A percentile compares a stretch with the other conserved stretches of the same genome.
These are phyloP conservation scores for Sclerotinia trifoliorum DNA, from an alignment of 2,329 filamentous ascomycete genomes.

Conservation along the genomic window DNA sequence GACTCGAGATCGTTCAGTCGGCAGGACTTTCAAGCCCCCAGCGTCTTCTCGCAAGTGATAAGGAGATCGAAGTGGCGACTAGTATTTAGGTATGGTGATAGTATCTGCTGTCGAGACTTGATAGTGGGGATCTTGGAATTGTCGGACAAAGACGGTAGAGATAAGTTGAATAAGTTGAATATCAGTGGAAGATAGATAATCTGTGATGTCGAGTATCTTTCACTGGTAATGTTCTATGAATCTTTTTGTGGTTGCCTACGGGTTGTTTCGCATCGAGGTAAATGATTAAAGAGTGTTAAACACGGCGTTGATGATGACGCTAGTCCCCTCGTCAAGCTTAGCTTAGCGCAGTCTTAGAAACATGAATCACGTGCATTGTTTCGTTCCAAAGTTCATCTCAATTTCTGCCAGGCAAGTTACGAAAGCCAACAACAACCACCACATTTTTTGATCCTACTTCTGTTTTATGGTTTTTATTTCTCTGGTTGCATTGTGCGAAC, in stretches of 20 bases:
- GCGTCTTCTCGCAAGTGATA: not conserved
- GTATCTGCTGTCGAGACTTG: constrained; percentile 12
- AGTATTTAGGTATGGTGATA: constrained; percentile 20
- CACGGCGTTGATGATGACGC: constrained; percentile 26
- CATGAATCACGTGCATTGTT: not conserved
- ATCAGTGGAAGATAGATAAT: not conserved
- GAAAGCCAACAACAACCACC: not conserved
- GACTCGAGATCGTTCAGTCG: constrained; percentile 22
- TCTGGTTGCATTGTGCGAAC: not conserved
- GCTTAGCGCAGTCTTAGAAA: constrained; percentile 3
- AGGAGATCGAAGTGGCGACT: constrained; percentile 8
- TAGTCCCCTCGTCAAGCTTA: constrained; percentile 23
- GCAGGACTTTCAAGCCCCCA: constrained; percentile 22
- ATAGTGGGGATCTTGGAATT: constrained; percentile 33
- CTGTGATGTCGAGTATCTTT: constrained; percentile 4
- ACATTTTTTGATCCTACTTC: not conserved
- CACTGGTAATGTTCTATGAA: not conserved
- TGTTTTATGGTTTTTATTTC: not conserved
- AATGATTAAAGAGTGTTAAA: constrained; percentile 30
- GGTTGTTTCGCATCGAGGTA: constrained; percentile 25
- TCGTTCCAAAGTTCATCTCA: constrained; percentile 4
- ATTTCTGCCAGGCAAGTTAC: not conserved
- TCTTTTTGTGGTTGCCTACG: constrained; percentile 29
- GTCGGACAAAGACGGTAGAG: constrained; percentile 25
- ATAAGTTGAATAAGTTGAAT: not conserved